These are phyloP conservation scores for Calendula officinalis DNA, from an alignment of 129 eudicot genomes.

Conservation along the genomic window DNA sequence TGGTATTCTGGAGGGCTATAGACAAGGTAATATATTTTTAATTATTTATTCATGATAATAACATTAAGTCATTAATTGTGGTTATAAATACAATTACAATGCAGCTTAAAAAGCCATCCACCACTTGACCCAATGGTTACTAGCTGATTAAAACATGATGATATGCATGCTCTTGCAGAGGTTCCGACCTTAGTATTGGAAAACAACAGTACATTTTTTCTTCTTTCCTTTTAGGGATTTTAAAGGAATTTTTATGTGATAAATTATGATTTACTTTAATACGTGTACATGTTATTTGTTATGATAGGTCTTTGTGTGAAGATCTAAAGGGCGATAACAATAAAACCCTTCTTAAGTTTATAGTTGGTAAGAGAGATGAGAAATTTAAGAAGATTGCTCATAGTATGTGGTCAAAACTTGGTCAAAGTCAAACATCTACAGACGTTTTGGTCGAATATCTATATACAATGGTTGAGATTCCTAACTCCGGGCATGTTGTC, in stretches of 20 bases:
- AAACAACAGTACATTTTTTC: constrained; percentile 82
- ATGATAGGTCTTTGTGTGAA: constrained; percentile 80
- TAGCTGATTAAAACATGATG: constrained; percentile 58
- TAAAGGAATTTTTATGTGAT: not conserved
- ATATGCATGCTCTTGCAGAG: constrained; percentile 61
- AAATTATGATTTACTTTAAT: not conserved
- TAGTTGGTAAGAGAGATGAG: constrained; percentile 75
- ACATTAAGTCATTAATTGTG: too few species aligned
- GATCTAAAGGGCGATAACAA: constrained; percentile 65
- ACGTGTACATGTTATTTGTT: not conserved
- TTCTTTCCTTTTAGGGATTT: not conserved
- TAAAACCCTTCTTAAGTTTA: constrained; percentile 45
- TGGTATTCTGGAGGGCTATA: constrained; percentile 87
- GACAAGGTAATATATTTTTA: constrained; percentile 84
- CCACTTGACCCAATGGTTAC: constrained; percentile 45
- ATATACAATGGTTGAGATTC: constrained; percentile 45
- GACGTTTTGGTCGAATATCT: constrained; percentile 22
- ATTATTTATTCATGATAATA: too few species aligned
- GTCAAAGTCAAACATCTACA: constrained; percentile 15
- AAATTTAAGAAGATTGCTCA: constrained; percentile 65
- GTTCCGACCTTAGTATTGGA: constrained; percentile 62
- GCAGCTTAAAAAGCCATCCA: constrained; percentile 88
- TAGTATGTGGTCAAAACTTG: constrained; percentile 44
- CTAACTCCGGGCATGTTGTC: constrained; percentile 77
- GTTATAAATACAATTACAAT: constrained; percentile 8